Evolutionary conservation across 1,284 basidiomycete species (phyloP).

Genomic region (Sporisorium graminicola): DNA sequence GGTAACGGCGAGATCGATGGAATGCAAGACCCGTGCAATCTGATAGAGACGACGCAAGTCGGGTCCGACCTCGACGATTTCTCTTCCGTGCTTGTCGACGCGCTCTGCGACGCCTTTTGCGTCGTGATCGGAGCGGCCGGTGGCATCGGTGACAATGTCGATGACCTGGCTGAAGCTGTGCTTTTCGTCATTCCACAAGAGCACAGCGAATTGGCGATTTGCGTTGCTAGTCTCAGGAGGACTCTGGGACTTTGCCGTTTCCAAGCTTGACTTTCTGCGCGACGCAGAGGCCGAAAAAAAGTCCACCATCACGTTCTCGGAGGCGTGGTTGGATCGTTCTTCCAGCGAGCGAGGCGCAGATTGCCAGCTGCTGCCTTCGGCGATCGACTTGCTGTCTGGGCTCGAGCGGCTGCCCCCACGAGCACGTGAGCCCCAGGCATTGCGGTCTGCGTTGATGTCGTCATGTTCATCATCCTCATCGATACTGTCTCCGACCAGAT

Average conservation of each 20-base stretch:
- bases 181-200: conserved; percentile 98
- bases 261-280: conserved; percentile 19
- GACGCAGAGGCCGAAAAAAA: conserved; percentile 20
- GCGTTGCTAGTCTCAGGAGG: conserved; percentile 8
- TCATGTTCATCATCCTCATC: conserved; percentile 31
- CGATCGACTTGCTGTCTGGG: conserved; percentile 17
- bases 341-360: conserved; percentile 15
- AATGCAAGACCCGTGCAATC: conserved; percentile 82
- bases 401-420: conserved; percentile 23
- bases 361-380: conserved; percentile 25
- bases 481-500: conserved; percentile 42
- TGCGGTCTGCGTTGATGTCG: conserved; percentile 12
- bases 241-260: conserved; percentile 13
- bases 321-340: neutral
- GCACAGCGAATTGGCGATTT: conserved; percentile 78
- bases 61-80: conserved; percentile 82
- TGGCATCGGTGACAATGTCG: conserved; percentile 72
- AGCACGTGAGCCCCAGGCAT: conserved; percentile 17
- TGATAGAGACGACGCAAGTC: conserved; percentile 80
- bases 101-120: conserved; percentile 77
- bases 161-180: conserved; percentile 93
- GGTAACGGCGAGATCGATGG: conserved; percentile 92
- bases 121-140: conserved; percentile 55
- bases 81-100: conserved; percentile 85
- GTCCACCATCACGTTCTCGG: conserved; percentile 14